phyloP scores from a whole-genome alignment of 306 rosid species.

The Adenanthera pavonina region DNA sequence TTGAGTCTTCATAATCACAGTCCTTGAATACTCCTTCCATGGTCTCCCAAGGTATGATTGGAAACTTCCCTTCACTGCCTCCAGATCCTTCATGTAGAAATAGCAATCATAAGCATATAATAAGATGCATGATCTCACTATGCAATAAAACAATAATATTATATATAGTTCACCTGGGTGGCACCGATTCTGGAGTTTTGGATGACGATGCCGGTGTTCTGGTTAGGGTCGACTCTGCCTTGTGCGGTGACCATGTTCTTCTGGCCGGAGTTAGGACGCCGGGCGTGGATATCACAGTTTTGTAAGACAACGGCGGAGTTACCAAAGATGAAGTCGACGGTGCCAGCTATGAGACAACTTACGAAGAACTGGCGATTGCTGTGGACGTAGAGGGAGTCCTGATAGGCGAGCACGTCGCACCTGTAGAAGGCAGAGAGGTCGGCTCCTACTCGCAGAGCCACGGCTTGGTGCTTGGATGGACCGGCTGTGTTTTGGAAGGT shows the following conservation, averaged over 20 bases:
- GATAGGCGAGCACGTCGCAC: slow-evolving; percentile 76
- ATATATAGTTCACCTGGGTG: slow-evolving; percentile 37
- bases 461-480: slow-evolving; percentile 91
- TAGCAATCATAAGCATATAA: too few relatives aligned
- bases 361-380: slow-evolving; percentile 81
- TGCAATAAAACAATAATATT: too few relatives aligned
- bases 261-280: slow-evolving; percentile 78
- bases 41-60: slow-evolving; percentile 83
- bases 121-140: too few relatives aligned
- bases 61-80: slow-evolving; percentile 47
- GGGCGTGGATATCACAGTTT: slow-evolving; percentile 79
- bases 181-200: slow-evolving; percentile 80
- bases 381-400: slow-evolving; percentile 94
- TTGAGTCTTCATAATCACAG: slow-evolving; percentile 66
- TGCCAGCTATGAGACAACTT: slow-evolving; percentile 62
- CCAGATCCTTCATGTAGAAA: slow-evolving; percentile 46
- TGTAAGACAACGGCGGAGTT: slow-evolving; percentile 78
- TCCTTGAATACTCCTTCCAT: slow-evolving; percentile 88
- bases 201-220: slow-evolving; percentile 89
- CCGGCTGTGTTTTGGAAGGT: slow-evolving; percentile 95
- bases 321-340: slow-evolving; percentile 93
- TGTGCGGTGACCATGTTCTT: slow-evolving; percentile 93
- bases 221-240: slow-evolving; percentile 87
- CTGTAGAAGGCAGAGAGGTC: slow-evolving; percentile 88
- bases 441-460: slow-evolving; percentile 84